phyloP scores from a whole-genome alignment of 2,329 filamentous ascomycete genomes.

The Venturia asperata region DNA sequence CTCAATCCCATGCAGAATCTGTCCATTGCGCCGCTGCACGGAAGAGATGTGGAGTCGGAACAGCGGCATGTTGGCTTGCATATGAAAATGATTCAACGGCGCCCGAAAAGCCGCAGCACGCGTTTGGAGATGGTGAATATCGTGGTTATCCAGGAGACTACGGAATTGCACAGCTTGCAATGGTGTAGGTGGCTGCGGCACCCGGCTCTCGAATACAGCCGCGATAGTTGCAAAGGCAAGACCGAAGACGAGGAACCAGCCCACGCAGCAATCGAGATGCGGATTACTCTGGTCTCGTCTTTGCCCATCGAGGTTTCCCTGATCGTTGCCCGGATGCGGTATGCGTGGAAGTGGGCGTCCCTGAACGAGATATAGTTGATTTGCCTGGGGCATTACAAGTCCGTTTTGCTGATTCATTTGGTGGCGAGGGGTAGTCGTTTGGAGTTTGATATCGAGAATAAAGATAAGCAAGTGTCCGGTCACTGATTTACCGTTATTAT shows the following conservation, averaged over 20 bases:
- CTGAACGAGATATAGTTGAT: not conserved
- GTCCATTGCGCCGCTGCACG: not conserved
- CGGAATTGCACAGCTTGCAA: not conserved
- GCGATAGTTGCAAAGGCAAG: not conserved
- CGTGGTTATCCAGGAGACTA: constrained; percentile 1
- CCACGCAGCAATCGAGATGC: not conserved
- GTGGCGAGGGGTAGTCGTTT: not conserved
- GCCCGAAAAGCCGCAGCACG: not conserved
- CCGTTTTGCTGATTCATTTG: not conserved
- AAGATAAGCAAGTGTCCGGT: not conserved
- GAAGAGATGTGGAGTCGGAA: not conserved
- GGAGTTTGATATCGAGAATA: not conserved
- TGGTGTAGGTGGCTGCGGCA: not conserved
- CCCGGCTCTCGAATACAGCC: not conserved
- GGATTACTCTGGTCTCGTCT: not conserved
- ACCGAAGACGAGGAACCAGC: not conserved
- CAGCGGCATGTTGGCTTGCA: not conserved
- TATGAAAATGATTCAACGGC: not conserved
- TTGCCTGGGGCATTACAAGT: not conserved
- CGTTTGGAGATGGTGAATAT: not conserved
- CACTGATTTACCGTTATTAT: not conserved
- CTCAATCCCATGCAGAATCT: not conserved
- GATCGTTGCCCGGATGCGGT: not conserved
- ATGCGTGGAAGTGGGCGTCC: not conserved
- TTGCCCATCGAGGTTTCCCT: not conserved